Base-by-base conservation (phyloP, 129 eudicot genomes). In the Smallanthus sonchifolius region DNA sequence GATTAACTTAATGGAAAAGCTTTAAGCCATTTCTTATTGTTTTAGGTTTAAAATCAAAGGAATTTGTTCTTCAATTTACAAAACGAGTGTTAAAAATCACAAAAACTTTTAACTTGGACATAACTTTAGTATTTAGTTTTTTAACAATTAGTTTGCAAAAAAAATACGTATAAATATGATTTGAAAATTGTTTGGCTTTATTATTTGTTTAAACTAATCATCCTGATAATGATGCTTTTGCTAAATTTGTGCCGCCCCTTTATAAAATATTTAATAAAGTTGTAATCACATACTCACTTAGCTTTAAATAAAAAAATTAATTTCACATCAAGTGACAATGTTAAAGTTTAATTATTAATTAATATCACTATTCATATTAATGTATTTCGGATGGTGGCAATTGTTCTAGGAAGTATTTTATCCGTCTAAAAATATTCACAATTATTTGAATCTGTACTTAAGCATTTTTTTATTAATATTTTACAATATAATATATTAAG, bases 171-270 rank as follows among this genome's bases (percentile, higher is more conserved):
- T 65, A 24, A 52, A 2, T 40, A 28, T 66, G 59, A 32, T 39
- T 19, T 0, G 11, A 59, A 14, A 9, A 56, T 0, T 30, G 38
- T 17, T 14, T 15, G 56, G 37, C 19, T 44, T 73, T 47, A 15
- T 44, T 57, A 37, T 44, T 45, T 15, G 28, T 39, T 56, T 72
- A 56, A 17, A 39, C 24, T 56, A 56, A 65, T 11, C 44, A 17
- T 7, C 49, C 65, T 67, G 75, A 77, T 35, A 43, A 68, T 60
- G 75, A 77, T 44, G 60, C 16, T 59, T 59, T 6, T 57, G 75
- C 75, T 77, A 77, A 32, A 68, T 19, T 77, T 42, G 55, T 69
- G 76, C 75, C 81, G 81, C 76, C 70, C 70, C 20, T 14, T 24
- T 14, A 77, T 69, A 59, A 69, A 69, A 77, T 39, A 77, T 14